These are phyloP conservation scores for Panellus pusillus DNA, from an alignment of 768 basidiomycete genomes.

Conservation along the genomic window DNA sequence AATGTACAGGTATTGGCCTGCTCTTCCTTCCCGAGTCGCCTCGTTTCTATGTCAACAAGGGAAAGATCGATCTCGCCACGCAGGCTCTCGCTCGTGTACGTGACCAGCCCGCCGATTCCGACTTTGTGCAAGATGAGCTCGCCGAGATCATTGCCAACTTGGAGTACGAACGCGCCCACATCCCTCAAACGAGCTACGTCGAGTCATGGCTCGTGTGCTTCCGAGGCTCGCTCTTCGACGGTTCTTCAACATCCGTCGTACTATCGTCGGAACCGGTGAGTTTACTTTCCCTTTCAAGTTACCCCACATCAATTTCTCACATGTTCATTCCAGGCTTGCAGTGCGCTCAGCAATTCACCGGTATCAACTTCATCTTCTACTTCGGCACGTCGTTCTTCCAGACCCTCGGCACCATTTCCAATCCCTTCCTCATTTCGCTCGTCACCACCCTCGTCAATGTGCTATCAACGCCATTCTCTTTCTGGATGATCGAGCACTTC, in stretches of 20 bases:
- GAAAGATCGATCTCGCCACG: constrained; percentile 46
- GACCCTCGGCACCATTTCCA: constrained; percentile 47
- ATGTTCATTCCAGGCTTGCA: not conserved
- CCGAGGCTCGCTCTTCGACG: constrained; percentile 29
- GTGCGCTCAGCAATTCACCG: constrained; percentile 65
- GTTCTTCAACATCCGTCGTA: constrained; percentile 60
- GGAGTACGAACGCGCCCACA: constrained; percentile 48
- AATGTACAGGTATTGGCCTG: constrained; percentile 40
- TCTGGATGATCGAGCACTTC: constrained; percentile 65
- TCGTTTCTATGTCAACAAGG: constrained; percentile 58
- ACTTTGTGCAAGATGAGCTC: constrained; percentile 44
- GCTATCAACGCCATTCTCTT: constrained; percentile 61
- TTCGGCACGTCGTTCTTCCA: constrained; percentile 50
- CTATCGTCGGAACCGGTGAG: constrained; percentile 53
- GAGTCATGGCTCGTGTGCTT: constrained; percentile 52
- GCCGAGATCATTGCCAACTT: constrained; percentile 35
- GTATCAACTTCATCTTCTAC: constrained; percentile 49
- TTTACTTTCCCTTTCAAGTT: constrained; percentile 37
- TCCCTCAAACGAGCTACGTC: constrained; percentile 32
- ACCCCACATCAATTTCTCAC: not conserved
- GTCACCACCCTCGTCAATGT: constrained; percentile 67
- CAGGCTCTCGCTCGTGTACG: constrained; percentile 52
- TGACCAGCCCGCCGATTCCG: constrained; percentile 39
- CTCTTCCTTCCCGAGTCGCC: constrained; percentile 61
- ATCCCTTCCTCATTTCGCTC: constrained; percentile 56